A percentile compares a stretch with the other conserved stretches of the same genome.
These are phyloP conservation scores for Fermentozyma sake DNA, from an alignment of 1,139 yeast species.

Conservation along the genomic window DNA sequence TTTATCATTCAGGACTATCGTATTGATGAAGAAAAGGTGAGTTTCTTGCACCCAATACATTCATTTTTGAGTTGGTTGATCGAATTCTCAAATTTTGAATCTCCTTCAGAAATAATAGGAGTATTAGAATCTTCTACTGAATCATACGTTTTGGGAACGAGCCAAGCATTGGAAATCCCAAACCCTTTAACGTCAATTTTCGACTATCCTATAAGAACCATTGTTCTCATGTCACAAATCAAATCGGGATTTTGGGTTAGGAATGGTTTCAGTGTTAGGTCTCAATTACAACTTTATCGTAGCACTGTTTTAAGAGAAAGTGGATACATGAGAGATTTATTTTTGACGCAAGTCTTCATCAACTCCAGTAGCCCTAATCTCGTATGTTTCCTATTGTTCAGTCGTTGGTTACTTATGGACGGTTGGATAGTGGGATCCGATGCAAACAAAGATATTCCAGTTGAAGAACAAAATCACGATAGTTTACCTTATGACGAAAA, in stretches of 20 bases:
- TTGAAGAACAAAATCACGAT: slow-evolving; percentile 1
- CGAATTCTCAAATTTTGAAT: slow-evolving; percentile 42
- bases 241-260: slow-evolving; percentile 60
- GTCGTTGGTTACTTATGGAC: slow-evolving; percentile 69
- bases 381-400: slow-evolving; percentile 55
- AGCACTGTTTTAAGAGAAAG: slow-evolving; percentile 80
- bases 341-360: slow-evolving; percentile 63
- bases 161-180: slow-evolving; percentile 9
- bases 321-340: slow-evolving; percentile 75
- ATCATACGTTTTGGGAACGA: slow-evolving; percentile 1
- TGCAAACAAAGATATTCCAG: slow-evolving; percentile 2
- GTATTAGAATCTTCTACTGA: slow-evolving; percentile 8
- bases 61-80: slow-evolving; percentile 69
- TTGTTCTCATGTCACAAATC: slow-evolving; percentile 54
- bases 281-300: slow-evolving; percentile 76
- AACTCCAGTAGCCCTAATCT: slow-evolving; percentile 54
- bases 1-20: slow-evolving; percentile 19
- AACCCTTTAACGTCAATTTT: slow-evolving; percentile 36
- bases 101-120: slow-evolving; percentile 19
- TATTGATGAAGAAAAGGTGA: slow-evolving; percentile 44
- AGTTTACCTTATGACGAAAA: slow-evolving; percentile 38
- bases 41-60: slow-evolving; percentile 79
- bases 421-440: slow-evolving; percentile 25
- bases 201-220: slow-evolving; percentile 74
- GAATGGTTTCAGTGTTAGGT: slow-evolving; percentile 62